These are phyloP conservation scores for Starmerella vitae DNA, from an alignment of 805 yeast genomes.

Conservation along the genomic window DNA sequence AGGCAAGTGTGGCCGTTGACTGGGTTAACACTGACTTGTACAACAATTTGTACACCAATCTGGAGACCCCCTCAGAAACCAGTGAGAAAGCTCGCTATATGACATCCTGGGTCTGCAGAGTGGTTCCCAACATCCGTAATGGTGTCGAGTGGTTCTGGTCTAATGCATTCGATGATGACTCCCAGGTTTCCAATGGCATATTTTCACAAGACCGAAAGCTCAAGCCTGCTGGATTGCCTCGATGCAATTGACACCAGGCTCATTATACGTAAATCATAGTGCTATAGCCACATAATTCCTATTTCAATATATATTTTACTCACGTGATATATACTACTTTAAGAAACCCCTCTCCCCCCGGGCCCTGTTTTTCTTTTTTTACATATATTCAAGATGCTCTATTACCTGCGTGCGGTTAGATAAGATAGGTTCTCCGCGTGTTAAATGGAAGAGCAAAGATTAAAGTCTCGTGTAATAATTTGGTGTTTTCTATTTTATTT, in stretches of 20 bases:
- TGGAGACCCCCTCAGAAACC: slow-evolving; percentile 9
- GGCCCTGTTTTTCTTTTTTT: background rate
- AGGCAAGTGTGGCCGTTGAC: slow-evolving; percentile 5
- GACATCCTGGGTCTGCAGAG: slow-evolving; percentile 33
- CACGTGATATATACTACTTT: background rate
- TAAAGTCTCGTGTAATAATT: slow-evolving; percentile 17
- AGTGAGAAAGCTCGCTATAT: slow-evolving; percentile 26
- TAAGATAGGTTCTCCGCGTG: slow-evolving; percentile 38
- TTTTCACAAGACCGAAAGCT: slow-evolving; percentile 6
- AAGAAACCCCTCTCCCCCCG: too few species aligned
- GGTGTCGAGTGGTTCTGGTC: slow-evolving; percentile 26
- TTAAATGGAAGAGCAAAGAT: slow-evolving; percentile 27
- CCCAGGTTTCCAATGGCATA: slow-evolving; percentile 3
- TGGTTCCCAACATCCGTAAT: slow-evolving; percentile 5
- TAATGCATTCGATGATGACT: slow-evolving; percentile 7
- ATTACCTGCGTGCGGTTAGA: slow-evolving; percentile 22
- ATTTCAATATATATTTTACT: slow-evolving; percentile 7
- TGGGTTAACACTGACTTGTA: slow-evolving; percentile 5
- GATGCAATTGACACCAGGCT: slow-evolving; percentile 4
- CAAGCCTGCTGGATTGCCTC: slow-evolving; percentile 16
- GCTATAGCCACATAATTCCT: background rate
- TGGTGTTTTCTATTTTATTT: slow-evolving; percentile 8
- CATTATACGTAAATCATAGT: too few species aligned
- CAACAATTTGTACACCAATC: slow-evolving; percentile 8
- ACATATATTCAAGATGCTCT: slow-evolving; percentile 6